Evolutionary conservation across 2,329 filamentous ascomycete species (phyloP), one percentile per base, ranked within the genome.

Genomic region (Sclerotinia nivalis): DNA sequence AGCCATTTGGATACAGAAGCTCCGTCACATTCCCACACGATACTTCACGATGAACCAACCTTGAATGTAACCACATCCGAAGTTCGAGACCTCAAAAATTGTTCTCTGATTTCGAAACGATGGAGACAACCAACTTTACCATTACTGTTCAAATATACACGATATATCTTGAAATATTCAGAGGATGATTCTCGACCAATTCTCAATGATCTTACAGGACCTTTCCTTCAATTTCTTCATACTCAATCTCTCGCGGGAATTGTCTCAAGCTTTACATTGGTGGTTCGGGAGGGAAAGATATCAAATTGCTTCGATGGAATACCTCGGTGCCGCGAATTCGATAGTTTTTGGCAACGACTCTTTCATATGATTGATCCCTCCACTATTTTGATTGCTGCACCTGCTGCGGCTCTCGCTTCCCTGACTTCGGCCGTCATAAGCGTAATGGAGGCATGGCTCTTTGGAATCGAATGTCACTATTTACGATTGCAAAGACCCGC

Each of bases 391-490:
- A 80, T 91, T 68, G 78, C 89, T 60, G 89, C 89, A 0, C 86
- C 89, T 9, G 88, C 90, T 0, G 82, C 84, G 5, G 86, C 88
- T 25, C 82, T 93, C 10, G 88, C 89, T 1, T 84, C 84, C 0
- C 81, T 92, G 62, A 80, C 90, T 6, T 86, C 86, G 25, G 85
- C 85, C 7, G 83, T 82, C 70, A 81, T 91, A 40, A 84, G 86
- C 64, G 81, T 87, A 52, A 82, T 82, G 13, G 87, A 91, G 75
- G 81, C 82, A 7, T 91, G 88, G 88, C 85, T 85, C 34, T 92
- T 91, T 74, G 83, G 87, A 69, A 87, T 87, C 72, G 84, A 84
- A 9, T 85, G 86, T 67, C 90, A 93, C 74, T 83, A 89, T 54
- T 77, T 93, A 9, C 82, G 83, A 66, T 77, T 88, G 43, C 74